Base-by-base conservation (phyloP, 257 asterid species). In the Scutellaria galericulata region DNA sequence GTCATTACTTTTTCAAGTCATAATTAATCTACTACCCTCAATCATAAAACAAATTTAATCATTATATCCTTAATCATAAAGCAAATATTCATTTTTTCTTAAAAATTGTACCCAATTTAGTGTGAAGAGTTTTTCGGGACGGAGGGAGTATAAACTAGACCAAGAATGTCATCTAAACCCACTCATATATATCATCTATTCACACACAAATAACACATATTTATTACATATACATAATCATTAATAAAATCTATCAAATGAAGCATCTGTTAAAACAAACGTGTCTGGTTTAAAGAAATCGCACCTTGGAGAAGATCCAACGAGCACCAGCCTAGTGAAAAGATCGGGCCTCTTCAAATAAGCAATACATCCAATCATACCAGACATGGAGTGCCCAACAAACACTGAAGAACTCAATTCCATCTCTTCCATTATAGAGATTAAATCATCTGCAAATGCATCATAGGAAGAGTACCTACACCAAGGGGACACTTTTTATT, bases 321-420 rank as follows among this genome's bases (percentile, higher is more conserved):
- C 90, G 4, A 90, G 85, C 5, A 93, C 31, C 15, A 93, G 92
- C n/a, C 80, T 79, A 6, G 48, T 66, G 75, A 93, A 90, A 61
- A 90, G 92, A 45, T 82, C 75, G 2, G 97, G 98, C 66, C 92
- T 83, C 70, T 87, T 89, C 0, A 89, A 57, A 0, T 96, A 89
- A 59, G 98, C 96, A 71, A 91, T 82, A 77, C 96, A 91, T 20
- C 98, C 98, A 42, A 93, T 84, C 83, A 89, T 87, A 39, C 92
- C 93, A 31, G 98, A 87, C 97, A 91, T 91, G 73, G 98, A 93
- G 78, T 93, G 98, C 7, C 98, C 98, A 56, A 91, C 91, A 50
- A 85, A 89, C 6, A 87, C 84, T 2, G 80, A 73, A 0, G 90
- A 80, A 31, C 75, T 73, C 79, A 91, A 22, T 68, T 85, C 80